Evolutionary conservation across 1,139 yeast genomes (phyloP), one percentile per base, ranked within the genome.

Genomic region (Zygosaccharomyces sapae): DNA sequence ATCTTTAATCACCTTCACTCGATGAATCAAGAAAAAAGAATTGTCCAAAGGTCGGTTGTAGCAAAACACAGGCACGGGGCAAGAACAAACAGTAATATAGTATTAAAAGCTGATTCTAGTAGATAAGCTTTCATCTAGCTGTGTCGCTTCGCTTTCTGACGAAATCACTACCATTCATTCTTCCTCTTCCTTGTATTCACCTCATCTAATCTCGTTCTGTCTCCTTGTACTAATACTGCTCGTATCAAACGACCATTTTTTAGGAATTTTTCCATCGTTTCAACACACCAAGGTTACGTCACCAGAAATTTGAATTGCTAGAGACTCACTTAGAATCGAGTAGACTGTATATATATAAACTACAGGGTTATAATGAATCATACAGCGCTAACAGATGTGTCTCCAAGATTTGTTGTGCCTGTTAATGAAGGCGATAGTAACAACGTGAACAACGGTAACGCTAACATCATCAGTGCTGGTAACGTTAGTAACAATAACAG

Each of bases 401-500:
- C 34, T n/a, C 4, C 13, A 12, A 18, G 18, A 4, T n/a, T 18
- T 13, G 19, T 12, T 13, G 34, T 12, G 18, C 8, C 19, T 13
- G 34, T 8, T 3, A 13, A 18, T 31, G 18, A 31, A 10, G 18
- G 18, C 8, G 34, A 13, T 36, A 29, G 30, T n/a, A 42, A 20
- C 12, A 37, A 22, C 13, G 25, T 22, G 25, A 44, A 29, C 6
- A 34, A 43, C 16, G 24, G 25, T 1, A 40, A 45, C 20, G 22
- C 37, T 5, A 39, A 61, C 33, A 57, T 66, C 29, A 54, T 55
- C 53, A 70, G 70, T 49, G 67, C 70, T 22, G 22, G 22, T 19
- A 19, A 19, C 22, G 22, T 19, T 19, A 22, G 25, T 22, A 35
- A 35, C 19, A 18, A 18, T 22, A 18, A 12, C n/a, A 5, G 5